A percentile compares a stretch with the other conserved stretches of the same genome.
Evolutionary conservation across 1,284 basidiomycete genomes (phyloP).

Genomic region (Coniferiporia sulphurascens): DNA sequence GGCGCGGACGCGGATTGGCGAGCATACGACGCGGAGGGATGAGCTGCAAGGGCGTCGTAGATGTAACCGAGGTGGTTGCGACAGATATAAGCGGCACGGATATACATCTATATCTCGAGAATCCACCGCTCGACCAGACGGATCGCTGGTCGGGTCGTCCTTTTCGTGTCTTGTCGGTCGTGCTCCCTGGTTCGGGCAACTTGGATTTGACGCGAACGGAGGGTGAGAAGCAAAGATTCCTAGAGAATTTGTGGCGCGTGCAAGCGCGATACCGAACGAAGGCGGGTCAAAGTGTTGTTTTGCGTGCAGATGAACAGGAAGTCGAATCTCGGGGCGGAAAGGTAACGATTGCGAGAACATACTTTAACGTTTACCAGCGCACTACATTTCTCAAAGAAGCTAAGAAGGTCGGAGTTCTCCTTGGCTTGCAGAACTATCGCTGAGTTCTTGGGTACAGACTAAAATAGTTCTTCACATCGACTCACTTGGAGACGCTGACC

Average conservation of each 20-base stretch:
- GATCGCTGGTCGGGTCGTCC: slow-evolving; percentile 82
- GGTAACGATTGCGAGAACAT: slow-evolving; percentile 67
- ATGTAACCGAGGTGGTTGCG: slow-evolving; percentile 79
- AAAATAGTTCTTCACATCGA: slow-evolving; percentile 85
- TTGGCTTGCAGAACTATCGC: slow-evolving; percentile 1
- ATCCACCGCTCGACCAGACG: slow-evolving; percentile 71
- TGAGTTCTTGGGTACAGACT: slow-evolving; percentile 43
- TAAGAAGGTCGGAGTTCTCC: slow-evolving; percentile 56
- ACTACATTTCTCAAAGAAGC: slow-evolving; percentile 67
- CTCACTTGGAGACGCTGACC: slow-evolving; percentile 64
- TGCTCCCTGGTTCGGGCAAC: slow-evolving; percentile 65
- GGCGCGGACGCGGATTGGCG: slow-evolving; percentile 35
- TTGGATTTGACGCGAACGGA: slow-evolving; percentile 60
- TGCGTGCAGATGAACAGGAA: slow-evolving; percentile 66
- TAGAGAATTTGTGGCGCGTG: slow-evolving; percentile 81
- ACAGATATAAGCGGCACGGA: slow-evolving; percentile 85
- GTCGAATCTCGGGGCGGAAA: slow-evolving; percentile 61
- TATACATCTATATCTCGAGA: slow-evolving; percentile 80
- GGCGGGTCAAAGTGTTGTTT: slow-evolving; percentile 60
- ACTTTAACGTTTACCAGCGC: slow-evolving; percentile 81
- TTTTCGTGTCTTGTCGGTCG: slow-evolving; percentile 68
- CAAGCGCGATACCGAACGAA: slow-evolving; percentile 76
- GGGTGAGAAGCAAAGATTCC: slow-evolving; percentile 72
- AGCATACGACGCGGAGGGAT: slow-evolving; percentile 76
- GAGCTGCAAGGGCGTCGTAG: slow-evolving; percentile 82